A percentile compares a stretch with the other conserved stretches of the same genome.
Conservation (phyloP, 495 filamentous ascomycete species). For the Annulohypoxylon maeteangense region DNA sequence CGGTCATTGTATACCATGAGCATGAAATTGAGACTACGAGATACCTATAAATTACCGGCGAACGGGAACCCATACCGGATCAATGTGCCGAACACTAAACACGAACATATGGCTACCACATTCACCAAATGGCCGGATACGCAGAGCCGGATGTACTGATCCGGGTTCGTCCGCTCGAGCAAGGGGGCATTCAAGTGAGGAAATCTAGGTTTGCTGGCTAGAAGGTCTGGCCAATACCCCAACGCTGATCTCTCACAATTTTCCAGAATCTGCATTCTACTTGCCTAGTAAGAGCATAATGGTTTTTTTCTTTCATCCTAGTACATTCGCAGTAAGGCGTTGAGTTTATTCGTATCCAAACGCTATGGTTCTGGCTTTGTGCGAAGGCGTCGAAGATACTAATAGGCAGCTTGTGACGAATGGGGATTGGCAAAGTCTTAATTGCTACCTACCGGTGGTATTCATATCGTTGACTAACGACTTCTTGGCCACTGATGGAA, state of each 20-base stretch:
- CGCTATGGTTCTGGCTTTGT: neutral
- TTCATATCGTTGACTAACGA: no score
- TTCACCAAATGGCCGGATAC: constrained; percentile 3
- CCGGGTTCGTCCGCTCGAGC: neutral
- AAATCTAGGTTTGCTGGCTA: neutral
- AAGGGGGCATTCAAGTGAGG: constrained; percentile 5
- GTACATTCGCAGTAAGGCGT: neutral
- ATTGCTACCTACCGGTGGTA: no score
- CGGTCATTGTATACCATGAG: neutral
- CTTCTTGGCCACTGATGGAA: no score
- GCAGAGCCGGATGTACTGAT: neutral
- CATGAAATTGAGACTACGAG: neutral
- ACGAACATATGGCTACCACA: neutral
- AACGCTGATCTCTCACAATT: neutral
- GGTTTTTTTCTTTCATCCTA: neutral
- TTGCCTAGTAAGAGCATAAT: neutral
- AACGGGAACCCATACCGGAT: neutral
- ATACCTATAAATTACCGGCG: neutral
- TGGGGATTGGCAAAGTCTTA: no score
- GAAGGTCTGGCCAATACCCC: constrained; percentile 3
- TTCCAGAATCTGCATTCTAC: no score
- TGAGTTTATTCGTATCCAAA: neutral
- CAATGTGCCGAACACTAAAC: neutral
- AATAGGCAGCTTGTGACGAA: neutral
- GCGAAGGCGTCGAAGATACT: neutral